Conservation (phyloP, 345 rosid species). For the Pistacia atlantica region DNA sequence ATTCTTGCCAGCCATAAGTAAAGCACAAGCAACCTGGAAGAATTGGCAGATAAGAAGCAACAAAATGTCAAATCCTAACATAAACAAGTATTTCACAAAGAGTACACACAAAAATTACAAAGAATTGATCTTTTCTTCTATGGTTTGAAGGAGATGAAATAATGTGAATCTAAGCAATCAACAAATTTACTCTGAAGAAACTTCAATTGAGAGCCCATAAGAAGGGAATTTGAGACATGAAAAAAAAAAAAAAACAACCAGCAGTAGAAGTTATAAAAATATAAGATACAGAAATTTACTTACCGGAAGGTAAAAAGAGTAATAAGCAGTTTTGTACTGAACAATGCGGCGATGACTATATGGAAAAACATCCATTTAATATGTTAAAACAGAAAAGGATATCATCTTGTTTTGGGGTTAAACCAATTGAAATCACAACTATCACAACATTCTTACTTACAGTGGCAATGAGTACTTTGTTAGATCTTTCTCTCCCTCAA, state of each 20-base stretch:
- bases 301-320: constrained; percentile 50
- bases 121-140: background rate
- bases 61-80: background rate
- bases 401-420: background rate
- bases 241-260: background rate
- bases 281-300: constrained; percentile 17
- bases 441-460: constrained; percentile 27
- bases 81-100: background rate
- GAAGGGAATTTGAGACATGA: background rate
- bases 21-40: constrained; percentile 47
- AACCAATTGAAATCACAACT: background rate
- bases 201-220: background rate
- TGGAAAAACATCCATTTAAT: background rate
- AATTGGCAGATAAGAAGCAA: background rate
- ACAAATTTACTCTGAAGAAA: background rate
- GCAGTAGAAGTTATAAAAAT: background rate
- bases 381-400: background rate
- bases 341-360: constrained; percentile 45
- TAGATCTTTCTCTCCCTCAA: constrained; percentile 48
- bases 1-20: constrained; percentile 47
- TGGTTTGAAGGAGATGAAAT: background rate
- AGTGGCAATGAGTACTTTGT: constrained; percentile 35
- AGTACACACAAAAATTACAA: background rate
- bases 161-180: background rate
- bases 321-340: constrained; percentile 51